Conservation (phyloP, 1,139 yeast genomes). For the Casaregolazyma suthepensis region DNA sequence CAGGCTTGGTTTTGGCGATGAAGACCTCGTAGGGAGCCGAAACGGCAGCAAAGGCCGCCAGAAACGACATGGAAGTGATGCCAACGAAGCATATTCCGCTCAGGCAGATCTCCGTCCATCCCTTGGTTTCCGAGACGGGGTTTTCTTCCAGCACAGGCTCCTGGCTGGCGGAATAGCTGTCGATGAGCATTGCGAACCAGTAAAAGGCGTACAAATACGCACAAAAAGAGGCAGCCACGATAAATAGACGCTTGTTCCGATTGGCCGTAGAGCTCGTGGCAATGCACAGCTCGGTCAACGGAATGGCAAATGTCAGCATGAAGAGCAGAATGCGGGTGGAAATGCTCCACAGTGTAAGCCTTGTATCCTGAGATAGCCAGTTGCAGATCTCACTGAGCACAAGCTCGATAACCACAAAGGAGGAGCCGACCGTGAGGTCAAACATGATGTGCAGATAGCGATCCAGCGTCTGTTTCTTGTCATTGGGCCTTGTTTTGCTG, state of each 20-base stretch:
- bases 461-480: background rate
- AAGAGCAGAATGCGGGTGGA: constrained; percentile 28
- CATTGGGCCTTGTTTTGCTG: background rate
- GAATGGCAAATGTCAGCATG: constrained; percentile 32
- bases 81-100: constrained; percentile 67
- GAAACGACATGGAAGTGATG: constrained; percentile 60
- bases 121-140: constrained; percentile 15
- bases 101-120: constrained; percentile 32
- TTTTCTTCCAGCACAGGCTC: background rate
- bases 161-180: constrained; percentile 18
- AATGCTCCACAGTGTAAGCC: constrained; percentile 32
- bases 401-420: constrained; percentile 27
- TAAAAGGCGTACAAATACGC: constrained; percentile 31
- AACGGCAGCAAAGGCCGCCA: constrained; percentile 71
- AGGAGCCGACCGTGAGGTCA: constrained; percentile 4
- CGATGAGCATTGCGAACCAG: constrained; percentile 30
- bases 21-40: constrained; percentile 53
- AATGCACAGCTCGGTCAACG: constrained; percentile 29
- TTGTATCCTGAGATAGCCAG: constrained; percentile 26
- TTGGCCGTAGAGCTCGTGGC: constrained; percentile 5
- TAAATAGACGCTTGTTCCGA: constrained; percentile 7
- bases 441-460: constrained; percentile 3
- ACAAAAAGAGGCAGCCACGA: constrained; percentile 17
- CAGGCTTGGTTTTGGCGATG: constrained; percentile 26
- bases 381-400: constrained; percentile 38